Evolutionary conservation across 2,329 filamentous ascomycete species (phyloP), one percentile per base, ranked within the genome.

Genomic region (Cladosporium sp.): DNA sequence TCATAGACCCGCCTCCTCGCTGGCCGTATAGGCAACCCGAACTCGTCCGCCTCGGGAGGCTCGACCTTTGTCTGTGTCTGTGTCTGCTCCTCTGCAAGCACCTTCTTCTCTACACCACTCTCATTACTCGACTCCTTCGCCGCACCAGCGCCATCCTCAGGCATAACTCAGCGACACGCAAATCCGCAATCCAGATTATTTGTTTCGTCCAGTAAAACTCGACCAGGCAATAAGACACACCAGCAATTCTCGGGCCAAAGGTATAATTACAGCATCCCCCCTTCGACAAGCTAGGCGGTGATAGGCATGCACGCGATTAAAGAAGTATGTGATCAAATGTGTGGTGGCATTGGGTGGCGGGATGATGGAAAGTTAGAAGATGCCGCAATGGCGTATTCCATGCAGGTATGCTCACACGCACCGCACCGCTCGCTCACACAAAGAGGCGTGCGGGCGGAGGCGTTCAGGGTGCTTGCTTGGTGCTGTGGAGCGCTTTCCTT

Each of bases 11-110:
- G 69, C 65, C 72, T 73, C 58, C 72, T 67, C 7, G 72, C 68
- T 62, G 72, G 72, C 62, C 71, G 72, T n/a, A 76, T 67, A 21
- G 76, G 75, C 35, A 79, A 67, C 5, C 77, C 77, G 66, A 78
- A 79, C 65, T 79, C 77, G 61, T 79, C 77, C 8, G 75, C 70
- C 33, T 69, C 71, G 11, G 72, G 69, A 46, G 50, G 61, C 50
- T 63, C 61, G 21, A 29, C 50, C 37, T 63, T 56, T 14, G 33
- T 18, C 50, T 63, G 58, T 55, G 35, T 31, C 18, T 21, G 23
- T n/a, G 28, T 21, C 56, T 46, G 56, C 40, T 16, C 56, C 21
- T 23, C 37, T 18, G 6, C 56, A 10, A 7, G 26, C 6, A 28
- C 57, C 40, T 8, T 23, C 46, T 28, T 28, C 44, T n/a, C 46